These are phyloP conservation scores for Exophiala viscosa DNA, from an alignment of 2,329 filamentous ascomycete species.

Conservation along the genomic window DNA sequence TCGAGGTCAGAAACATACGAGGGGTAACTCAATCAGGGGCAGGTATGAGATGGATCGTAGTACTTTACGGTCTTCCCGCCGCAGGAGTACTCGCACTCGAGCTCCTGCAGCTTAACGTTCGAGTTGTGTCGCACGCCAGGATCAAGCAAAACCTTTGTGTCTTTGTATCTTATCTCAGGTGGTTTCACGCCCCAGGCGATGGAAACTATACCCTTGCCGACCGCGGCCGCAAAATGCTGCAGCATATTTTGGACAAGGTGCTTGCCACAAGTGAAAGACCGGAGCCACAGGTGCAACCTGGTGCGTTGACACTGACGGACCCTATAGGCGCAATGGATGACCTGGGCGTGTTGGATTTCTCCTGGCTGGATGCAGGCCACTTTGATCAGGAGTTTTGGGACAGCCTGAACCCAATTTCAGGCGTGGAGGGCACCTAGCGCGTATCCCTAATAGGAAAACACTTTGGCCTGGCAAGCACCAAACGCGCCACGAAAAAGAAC, in stretches of 20 bases:
- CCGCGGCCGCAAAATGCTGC: background rate
- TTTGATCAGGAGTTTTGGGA: no score
- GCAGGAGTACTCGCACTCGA: constrained; percentile 35
- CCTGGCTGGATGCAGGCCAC: no score
- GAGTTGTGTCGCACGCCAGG: constrained; percentile 32
- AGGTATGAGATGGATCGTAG: constrained; percentile 31
- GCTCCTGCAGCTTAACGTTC: constrained; percentile 32
- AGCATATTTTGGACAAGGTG: constrained; percentile 3
- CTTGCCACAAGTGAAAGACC: background rate
- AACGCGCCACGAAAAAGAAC: no score
- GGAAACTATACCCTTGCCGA: constrained; percentile 8
- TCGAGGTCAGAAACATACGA: constrained; percentile 30
- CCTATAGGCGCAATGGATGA: no score
- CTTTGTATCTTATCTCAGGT: constrained; percentile 29
- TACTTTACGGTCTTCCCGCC: constrained; percentile 33
- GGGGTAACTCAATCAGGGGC: constrained; percentile 32
- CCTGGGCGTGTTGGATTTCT: no score
- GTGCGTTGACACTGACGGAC: no score
- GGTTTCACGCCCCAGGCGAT: constrained; percentile 1
- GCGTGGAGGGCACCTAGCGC: no score
- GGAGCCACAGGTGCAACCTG: background rate
- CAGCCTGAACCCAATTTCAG: no score
- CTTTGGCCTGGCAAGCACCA: no score
- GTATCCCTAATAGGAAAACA: no score
- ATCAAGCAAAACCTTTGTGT: constrained; percentile 36